Percentiles rank a stretch among this genome's conserved stretches.
phyloP scores from a whole-genome alignment of 2,329 filamentous ascomycete genomes.

The Claviceps citrina region DNA sequence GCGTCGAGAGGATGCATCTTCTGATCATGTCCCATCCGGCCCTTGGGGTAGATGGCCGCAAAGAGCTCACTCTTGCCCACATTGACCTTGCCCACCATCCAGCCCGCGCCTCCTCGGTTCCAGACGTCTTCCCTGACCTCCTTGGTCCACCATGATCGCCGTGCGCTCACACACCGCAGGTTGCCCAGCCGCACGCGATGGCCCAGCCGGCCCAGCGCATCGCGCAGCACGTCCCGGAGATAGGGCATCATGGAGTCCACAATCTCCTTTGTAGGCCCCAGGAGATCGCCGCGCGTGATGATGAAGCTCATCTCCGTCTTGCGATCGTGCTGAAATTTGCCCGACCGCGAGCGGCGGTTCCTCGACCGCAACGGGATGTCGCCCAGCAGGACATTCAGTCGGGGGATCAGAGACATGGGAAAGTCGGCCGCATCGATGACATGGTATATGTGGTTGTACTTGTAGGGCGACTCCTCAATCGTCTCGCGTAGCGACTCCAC shows the following conservation, averaged over 20 bases:
- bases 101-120: conserved; percentile 68
- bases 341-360: conserved; percentile 60
- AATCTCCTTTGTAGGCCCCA: conserved; percentile 70
- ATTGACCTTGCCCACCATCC: conserved; percentile 97
- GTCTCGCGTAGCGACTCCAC: conserved; percentile 70
- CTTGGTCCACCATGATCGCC: conserved; percentile 80
- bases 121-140: conserved; percentile 76
- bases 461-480: conserved; percentile 75
- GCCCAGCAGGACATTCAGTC: conserved; percentile 53
- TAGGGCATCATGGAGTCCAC: conserved; percentile 81
- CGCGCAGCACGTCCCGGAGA: conserved; percentile 58
- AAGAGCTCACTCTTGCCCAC: conserved; percentile 93
- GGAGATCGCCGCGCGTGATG: conserved; percentile 73
- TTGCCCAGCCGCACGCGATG: conserved; percentile 72
- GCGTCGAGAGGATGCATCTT: conserved; percentile 6
- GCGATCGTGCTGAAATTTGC: conserved; percentile 49
- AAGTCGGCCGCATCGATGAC: conserved; percentile 92
- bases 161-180: conserved; percentile 71
- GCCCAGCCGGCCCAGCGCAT: conserved; percentile 53
- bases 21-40: conserved; percentile 29
- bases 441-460: conserved; percentile 89
- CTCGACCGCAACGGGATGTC: conserved; percentile 60
- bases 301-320: conserved; percentile 76
- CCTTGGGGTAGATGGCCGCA: conserved; percentile 72
- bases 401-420: conserved; percentile 77